phyloP scores from a whole-genome alignment of 345 rosid species.

The Erucastrum elatum region DNA sequence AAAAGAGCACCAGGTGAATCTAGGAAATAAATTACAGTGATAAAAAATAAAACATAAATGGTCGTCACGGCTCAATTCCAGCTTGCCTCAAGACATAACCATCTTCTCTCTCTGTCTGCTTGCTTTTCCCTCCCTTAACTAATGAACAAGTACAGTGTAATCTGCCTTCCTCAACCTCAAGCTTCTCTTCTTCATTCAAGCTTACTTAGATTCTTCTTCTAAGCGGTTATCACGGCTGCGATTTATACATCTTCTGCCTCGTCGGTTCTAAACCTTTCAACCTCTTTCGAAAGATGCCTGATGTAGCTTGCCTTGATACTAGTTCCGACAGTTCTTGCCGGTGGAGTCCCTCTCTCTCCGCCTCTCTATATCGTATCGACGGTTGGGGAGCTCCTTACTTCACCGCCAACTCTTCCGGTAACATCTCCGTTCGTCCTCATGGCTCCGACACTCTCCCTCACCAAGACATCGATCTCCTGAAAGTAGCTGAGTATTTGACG shows the following conservation, averaged over 20 bases:
- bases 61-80: no score
- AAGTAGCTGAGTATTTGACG: slow-evolving; percentile 74
- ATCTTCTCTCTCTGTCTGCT: not conserved
- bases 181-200: not conserved
- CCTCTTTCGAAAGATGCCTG: slow-evolving; percentile 63
- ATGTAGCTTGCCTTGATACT: slow-evolving; percentile 69
- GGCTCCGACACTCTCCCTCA: slow-evolving; percentile 71
- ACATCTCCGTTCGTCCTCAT: slow-evolving; percentile 70
- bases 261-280: slow-evolving; percentile 9
- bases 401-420: slow-evolving; percentile 70
- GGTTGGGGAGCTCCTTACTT: slow-evolving; percentile 97
- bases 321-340: slow-evolving; percentile 23
- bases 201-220: no score
- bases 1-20: no score
- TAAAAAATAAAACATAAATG: no score
- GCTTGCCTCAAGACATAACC: not conserved
- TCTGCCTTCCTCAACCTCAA: not conserved
- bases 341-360: slow-evolving; percentile 76
- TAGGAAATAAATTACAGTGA: no score
- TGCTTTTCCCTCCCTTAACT: not conserved
- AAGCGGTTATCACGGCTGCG: no score
- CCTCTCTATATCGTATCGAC: slow-evolving; percentile 66
- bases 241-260: no score
- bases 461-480: slow-evolving; percentile 81
- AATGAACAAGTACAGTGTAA: not conserved